Conservation (phyloP, 1,284 basidiomycete species). For the Malassezia nana region DNA sequence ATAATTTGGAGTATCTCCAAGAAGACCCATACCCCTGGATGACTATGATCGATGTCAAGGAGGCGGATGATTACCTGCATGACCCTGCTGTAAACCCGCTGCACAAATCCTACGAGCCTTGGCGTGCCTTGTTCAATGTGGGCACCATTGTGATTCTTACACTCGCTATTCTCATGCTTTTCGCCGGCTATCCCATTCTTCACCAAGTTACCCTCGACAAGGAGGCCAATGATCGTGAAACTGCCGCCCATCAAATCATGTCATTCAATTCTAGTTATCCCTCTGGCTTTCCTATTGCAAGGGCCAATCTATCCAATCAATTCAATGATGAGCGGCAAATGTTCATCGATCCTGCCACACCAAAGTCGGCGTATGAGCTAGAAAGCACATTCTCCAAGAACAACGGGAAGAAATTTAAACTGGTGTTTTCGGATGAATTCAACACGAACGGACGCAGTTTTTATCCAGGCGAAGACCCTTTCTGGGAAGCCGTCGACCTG, state of each 20-base stretch:
- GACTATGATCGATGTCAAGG: constrained; percentile 25
- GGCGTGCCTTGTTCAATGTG: constrained; percentile 33
- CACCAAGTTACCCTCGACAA: background rate
- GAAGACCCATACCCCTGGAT: constrained; percentile 15
- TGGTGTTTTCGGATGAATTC: constrained; percentile 48
- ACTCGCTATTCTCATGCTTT: constrained; percentile 28
- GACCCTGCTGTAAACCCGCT: constrained; percentile 11
- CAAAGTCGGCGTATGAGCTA: constrained; percentile 22
- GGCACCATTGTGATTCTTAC: constrained; percentile 30
- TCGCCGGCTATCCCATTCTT: constrained; percentile 40
- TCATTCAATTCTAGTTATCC: background rate
- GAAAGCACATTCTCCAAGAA: constrained; percentile 52
- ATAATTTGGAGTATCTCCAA: background rate
- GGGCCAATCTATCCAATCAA: background rate
- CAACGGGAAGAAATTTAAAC: constrained; percentile 21
- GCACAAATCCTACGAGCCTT: background rate
- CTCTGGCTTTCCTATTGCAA: background rate
- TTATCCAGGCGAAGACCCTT: constrained; percentile 56
- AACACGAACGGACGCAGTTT: constrained; percentile 50
- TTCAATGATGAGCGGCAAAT: background rate
- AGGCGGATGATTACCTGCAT: constrained; percentile 27
- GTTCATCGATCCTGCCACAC: constrained; percentile 49
- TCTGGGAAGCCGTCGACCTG: constrained; percentile 62
- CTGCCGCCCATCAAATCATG: background rate
- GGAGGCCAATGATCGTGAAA: background rate